A percentile compares a stretch with the other conserved stretches of the same genome.
phyloP scores from a whole-genome alignment of 1,284 basidiomycete genomes.

The Thecaphora thlaspeos region DNA sequence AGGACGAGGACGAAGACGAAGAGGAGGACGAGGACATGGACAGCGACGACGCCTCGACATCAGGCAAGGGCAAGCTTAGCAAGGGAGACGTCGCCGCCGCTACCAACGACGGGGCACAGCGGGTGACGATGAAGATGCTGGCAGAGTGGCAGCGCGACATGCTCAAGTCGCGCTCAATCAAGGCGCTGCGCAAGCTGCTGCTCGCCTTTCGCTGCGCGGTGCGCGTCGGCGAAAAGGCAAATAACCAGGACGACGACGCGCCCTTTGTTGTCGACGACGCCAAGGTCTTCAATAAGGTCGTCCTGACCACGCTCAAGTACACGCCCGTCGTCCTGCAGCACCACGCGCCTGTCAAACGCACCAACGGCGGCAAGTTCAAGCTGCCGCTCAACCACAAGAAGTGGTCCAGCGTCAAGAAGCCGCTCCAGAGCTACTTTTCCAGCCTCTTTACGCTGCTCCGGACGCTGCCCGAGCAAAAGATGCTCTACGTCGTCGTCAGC shows the following conservation, averaged over 20 bases:
- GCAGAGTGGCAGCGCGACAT: conserved; percentile 86
- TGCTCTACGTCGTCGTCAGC: conserved; percentile 64
- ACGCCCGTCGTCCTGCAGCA: conserved; percentile 84
- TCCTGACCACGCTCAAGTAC: conserved; percentile 82
- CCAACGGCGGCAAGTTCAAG: conserved; percentile 52
- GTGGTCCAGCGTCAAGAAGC: conserved; percentile 72
- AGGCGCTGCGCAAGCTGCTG: conserved; percentile 80
- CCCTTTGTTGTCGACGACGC: conserved; percentile 48
- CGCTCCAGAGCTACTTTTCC: conserved; percentile 69
- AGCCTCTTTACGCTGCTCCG: conserved; percentile 49
- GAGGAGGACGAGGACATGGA: conserved; percentile 29
- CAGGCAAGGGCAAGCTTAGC: conserved; percentile 11
- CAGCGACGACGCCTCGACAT: conserved; percentile 14
- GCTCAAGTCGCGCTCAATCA: conserved; percentile 80
- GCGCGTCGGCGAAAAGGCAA: conserved; percentile 40
- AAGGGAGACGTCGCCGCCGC: conserved; percentile 4
- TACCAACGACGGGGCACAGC: conserved; percentile 33
- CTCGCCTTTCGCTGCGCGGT: conserved; percentile 55
- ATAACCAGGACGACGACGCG: conserved; percentile 21
- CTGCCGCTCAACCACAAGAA: conserved; percentile 61
- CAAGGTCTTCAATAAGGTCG: conserved; percentile 77
- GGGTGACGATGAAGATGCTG: conserved; percentile 73
- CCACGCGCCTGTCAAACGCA: conserved; percentile 79
- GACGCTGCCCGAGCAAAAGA: conserved; percentile 48
- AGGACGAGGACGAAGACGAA: conserved; percentile 56